phyloP scores from a whole-genome alignment of 495 filamentous ascomycete genomes.

The Cudoniella acicularis region DNA sequence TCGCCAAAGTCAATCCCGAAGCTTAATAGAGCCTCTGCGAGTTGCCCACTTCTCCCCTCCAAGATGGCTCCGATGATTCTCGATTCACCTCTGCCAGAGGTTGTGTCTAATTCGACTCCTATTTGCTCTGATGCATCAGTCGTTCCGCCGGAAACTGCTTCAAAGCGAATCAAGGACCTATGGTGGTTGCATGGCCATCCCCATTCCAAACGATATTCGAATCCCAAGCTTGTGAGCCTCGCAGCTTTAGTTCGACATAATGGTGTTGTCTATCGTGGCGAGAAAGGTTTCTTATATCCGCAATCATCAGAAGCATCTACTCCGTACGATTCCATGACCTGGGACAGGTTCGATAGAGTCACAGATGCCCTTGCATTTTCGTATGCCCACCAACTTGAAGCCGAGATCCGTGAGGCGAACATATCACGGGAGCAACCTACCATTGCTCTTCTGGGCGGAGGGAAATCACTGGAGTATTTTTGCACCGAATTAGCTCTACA shows the following conservation, averaged over 20 bases:
- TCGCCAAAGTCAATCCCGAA: neutral
- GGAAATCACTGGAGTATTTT: constrained; percentile 23
- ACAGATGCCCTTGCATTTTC: constrained; percentile 20
- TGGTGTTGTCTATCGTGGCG: constrained; percentile 15
- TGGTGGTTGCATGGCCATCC: constrained; percentile 28
- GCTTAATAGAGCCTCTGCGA: neutral
- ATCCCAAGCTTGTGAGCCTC: constrained; percentile 23
- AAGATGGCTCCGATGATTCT: constrained; percentile 21
- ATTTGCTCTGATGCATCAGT: constrained; percentile 25
- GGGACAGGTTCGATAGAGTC: constrained; percentile 24
- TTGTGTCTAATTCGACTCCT: neutral
- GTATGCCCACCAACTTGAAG: constrained; percentile 14
- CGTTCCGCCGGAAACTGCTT: constrained; percentile 16
- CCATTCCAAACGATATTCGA: constrained; percentile 24
- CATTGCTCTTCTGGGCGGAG: constrained; percentile 21
- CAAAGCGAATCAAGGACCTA: constrained; percentile 17
- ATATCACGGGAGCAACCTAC: constrained; percentile 20
- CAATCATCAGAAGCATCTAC: constrained; percentile 5
- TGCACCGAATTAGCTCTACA: constrained; percentile 25
- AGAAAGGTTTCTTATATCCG: constrained; percentile 23
- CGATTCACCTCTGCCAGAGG: neutral
- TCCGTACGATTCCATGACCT: constrained; percentile 21
- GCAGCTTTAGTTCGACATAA: constrained; percentile 23
- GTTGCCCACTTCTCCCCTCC: neutral
- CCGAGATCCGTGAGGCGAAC: constrained; percentile 19